Evolutionary conservation across 2,329 filamentous ascomycete species (phyloP), one percentile per base, ranked within the genome.

Genomic region (Huntiella bhutanensis): DNA sequence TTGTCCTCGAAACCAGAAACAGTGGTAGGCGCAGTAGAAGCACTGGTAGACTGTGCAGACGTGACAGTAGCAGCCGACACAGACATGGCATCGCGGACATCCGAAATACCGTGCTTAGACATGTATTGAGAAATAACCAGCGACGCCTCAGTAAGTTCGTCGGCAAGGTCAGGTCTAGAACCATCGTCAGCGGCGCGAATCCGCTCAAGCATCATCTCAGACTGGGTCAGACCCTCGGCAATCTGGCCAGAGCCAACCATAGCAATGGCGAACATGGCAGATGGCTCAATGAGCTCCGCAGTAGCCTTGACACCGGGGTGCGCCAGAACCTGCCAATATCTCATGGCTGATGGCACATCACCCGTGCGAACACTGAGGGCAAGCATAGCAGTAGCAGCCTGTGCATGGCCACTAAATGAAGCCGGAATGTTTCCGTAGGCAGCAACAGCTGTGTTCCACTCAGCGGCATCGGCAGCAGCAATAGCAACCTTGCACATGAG

Each of bases 251-350:
- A 84, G 46, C 83, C 82, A 57, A 96, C 81, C 60, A 96, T 69
- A 41, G 86, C 84, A 48, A 93, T 76, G 11, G 82, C 77, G 56
- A 88, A 94, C 85, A 95, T 94, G 48, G 83, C 75, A 10, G 85
- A 81, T 17, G 86, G 82, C 64, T 94, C 86, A 51, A 94, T 81
- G 60, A 92, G 80, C 32, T 76, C 67, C 46, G 70, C 59, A 10
- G 72, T 71, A 33, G 75, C 70, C 44, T 70, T 65, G 55, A 75
- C 68, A 49, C 76, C 70, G 2, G 77, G 70, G 35, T 67, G 71
- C 52, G 71, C 75, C 46, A 95, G 67, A 48, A 82, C 68, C 45
- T 75, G 71, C 86, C 88, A 95, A 64, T 85, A 88, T 52, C 77
- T 71, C 52, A 80, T 73, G 43, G 87, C 87, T 47, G 75, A 73